A percentile compares a stretch with the other conserved stretches of the same genome.
phyloP scores from a whole-genome alignment of 2,329 filamentous ascomycete species.

The Gnomoniopsis sp. region DNA sequence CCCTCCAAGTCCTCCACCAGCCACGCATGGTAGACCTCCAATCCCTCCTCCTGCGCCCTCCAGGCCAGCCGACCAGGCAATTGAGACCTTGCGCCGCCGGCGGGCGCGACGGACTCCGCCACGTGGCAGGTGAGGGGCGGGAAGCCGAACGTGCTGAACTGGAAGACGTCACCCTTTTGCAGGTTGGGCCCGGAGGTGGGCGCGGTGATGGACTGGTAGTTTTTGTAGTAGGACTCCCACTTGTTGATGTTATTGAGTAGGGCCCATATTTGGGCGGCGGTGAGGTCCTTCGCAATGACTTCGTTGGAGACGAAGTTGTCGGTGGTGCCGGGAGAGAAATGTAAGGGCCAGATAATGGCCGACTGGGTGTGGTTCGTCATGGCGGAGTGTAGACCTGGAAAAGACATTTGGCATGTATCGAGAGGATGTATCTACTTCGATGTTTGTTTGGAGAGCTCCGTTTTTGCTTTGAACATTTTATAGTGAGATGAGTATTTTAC shows the following conservation, averaged over 20 bases:
- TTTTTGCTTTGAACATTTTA: neutral
- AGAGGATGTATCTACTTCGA: neutral
- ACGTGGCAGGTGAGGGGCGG: constrained; percentile 23
- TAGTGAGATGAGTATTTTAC: too few relatives aligned
- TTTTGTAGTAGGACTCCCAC: constrained; percentile 28
- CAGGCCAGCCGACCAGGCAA: constrained; percentile 25
- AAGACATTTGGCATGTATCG: neutral
- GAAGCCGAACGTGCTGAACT: constrained; percentile 28
- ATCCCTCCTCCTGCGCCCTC: constrained; percentile 21
- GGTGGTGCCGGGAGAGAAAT: constrained; percentile 26
- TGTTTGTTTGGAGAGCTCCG: neutral
- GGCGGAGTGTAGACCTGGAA: neutral
- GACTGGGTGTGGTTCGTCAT: constrained; percentile 24
- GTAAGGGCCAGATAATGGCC: constrained; percentile 25
- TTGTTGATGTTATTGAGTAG: constrained; percentile 24
- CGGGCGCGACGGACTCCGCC: constrained; percentile 23
- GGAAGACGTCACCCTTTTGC: constrained; percentile 25
- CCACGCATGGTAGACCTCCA: constrained; percentile 28
- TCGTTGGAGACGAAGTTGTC: constrained; percentile 30
- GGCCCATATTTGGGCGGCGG: constrained; percentile 24
- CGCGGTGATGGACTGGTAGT: constrained; percentile 23
- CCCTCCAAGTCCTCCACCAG: constrained; percentile 27
- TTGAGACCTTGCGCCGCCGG: too few relatives aligned
- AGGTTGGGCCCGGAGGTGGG: constrained; percentile 24
- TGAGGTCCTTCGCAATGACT: constrained; percentile 25